Evolutionary conservation across 2,329 filamentous ascomycete genomes (phyloP).

Genomic region (Chrysoporthe deuterocubensis): DNA sequence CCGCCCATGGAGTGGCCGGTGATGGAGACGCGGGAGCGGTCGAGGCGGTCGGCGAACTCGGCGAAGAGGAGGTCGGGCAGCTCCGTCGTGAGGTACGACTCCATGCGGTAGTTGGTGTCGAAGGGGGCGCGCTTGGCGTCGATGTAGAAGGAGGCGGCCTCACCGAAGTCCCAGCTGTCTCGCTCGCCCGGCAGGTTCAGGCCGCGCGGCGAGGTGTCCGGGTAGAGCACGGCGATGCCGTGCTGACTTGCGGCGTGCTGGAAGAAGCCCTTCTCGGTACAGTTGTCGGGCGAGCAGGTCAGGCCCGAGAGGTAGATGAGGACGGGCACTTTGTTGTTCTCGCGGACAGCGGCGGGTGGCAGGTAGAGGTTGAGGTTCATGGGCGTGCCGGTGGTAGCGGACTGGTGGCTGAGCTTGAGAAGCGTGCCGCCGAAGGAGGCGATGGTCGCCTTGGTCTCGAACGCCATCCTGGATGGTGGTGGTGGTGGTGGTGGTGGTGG

Average conservation of each 20-base stretch:
- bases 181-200: conserved; percentile 82
- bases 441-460: conserved; percentile 89
- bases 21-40: conserved; percentile 74
- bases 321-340: conserved; percentile 72
- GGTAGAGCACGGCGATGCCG: conserved; percentile 91
- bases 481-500: conserved; percentile 14
- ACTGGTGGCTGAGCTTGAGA: conserved; percentile 88
- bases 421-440: conserved; percentile 92
- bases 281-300: conserved; percentile 92
- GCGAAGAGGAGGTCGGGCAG: conserved; percentile 78
- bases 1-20: conserved; percentile 97
- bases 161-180: conserved; percentile 89
- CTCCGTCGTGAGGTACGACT: conserved; percentile 87
- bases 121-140: conserved; percentile 80
- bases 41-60: conserved; percentile 70
- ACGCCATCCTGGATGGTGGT: conserved; percentile 66
- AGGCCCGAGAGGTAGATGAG: conserved; percentile 93
- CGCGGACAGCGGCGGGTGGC: conserved; percentile 66
- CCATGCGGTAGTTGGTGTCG: conserved; percentile 85
- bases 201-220: conserved; percentile 91
- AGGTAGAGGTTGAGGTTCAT: conserved; percentile 95
- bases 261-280: conserved; percentile 85
- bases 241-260: conserved; percentile 78
- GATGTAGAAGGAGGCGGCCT: conserved; percentile 92
- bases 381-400: conserved; percentile 76